Evolutionary conservation across 345 rosid species (phyloP), one percentile per base, ranked within the genome.

Genomic region (Cochlearia excelsa): DNA sequence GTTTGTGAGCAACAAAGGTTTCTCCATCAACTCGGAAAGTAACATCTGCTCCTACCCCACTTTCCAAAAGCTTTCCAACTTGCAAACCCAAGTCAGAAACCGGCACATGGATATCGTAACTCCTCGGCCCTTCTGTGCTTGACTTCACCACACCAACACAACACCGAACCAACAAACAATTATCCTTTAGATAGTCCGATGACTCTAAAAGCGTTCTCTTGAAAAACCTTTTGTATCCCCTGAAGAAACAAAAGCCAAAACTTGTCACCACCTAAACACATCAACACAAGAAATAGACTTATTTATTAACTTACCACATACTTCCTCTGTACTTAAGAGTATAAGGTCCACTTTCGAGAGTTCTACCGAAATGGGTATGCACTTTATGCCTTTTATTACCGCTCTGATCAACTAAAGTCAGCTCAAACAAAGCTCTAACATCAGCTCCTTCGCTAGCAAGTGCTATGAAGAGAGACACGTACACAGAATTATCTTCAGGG

Each of bases 161-260:
- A 16, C 23, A 16, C 23, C 54, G 82, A 88, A 6, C 95, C 90
- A 27, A 86, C 95, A 86, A 84, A 66, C 88, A 76, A 63, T 86
- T 80, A 43, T 83, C 90, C 67, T 84, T 86, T 9, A 86, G 67
- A 74, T 63, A 86, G 30, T 86, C 95, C 1, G 95, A 86, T 37
- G 83, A 61, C 74, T 82, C 94, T 30, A 86, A 63, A 54, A 71
- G 71, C 51, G 71, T 54, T 74, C 96, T 88, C 74, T 70, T 86
- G 70, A 75, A 88, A 76, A 86, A 88, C 23, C 89, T 87, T 51
- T 86, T 86, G 73, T 86, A 86, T 33, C 96, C 96, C 96, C 96
- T 88, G 72, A 37, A 48, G 2, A 65, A 44, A 4, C 42, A 61
- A 37, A 4, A 48, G 37, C 49, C 1, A 0, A 49, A 49, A 43